Evolutionary conservation across 805 yeast genomes (phyloP), one percentile per base, ranked within the genome.

Genomic region (Cyberlindnera amylophila): DNA sequence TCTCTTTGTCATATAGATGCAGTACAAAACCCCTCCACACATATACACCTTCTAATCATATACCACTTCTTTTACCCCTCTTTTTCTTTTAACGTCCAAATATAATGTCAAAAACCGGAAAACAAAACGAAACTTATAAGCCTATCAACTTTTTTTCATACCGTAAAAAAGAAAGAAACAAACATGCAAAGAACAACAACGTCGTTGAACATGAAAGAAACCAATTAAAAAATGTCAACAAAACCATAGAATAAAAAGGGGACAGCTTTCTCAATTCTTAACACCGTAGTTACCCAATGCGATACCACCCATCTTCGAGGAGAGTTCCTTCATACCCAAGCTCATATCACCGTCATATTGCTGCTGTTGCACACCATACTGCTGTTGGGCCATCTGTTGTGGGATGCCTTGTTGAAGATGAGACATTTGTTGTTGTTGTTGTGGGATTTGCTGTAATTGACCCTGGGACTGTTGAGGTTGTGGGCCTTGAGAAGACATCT

Each of bases 231-330:
- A 21, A n/a, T n/a, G n/a, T n/a, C n/a, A n/a, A n/a, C n/a, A 21
- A 21, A 21, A 21, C 6, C 24, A 21, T n/a, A 21, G 24, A 21
- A 21, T 21, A 21, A 21, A 21, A 21, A 21, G 24, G 6, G 9
- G 24, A 21, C 6, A 21, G 24, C 8, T 21, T 21, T 21, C 9
- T 21, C 24, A 21, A 18, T 33, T 21, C 36, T 34, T 23, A 18
- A 39, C 31, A 32, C 41, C 40, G 32, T 49, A 46, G 24, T 17
- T 17, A 32, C 51, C 51, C 43, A 51, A 37, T 10, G 46, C 46
- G 32, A 54, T 51, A 6, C 51, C 50, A 12, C 51, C 49, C 41
- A 54, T 45, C 40, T 50, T 51, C 3, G 39, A 32, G 2, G 54
- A 51, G 29, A 54, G 39, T 19, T 54, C 53, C 40, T 46, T 47